A percentile compares a stretch with the other conserved stretches of the same genome.
These are phyloP conservation scores for Colletotrichum tofieldiae DNA, from an alignment of 2,329 filamentous ascomycete genomes.

Conservation along the genomic window DNA sequence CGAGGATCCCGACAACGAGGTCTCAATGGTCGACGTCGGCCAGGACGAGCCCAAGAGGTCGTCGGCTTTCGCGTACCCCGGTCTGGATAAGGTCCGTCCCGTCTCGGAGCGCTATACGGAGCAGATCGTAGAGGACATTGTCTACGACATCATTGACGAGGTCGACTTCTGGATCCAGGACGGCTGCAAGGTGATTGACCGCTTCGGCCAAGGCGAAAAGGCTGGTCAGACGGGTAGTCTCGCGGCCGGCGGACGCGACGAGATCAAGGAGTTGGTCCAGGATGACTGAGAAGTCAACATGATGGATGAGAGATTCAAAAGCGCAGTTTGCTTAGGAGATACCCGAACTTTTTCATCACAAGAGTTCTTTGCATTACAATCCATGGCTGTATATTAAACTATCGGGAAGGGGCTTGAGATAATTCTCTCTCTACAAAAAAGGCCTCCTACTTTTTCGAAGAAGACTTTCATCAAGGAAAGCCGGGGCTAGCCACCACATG, in stretches of 20 bases:
- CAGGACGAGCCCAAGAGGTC: constrained; percentile 15
- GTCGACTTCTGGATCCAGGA: constrained; percentile 90
- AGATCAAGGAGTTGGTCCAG: constrained; percentile 77
- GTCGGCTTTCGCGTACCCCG: constrained; percentile 16
- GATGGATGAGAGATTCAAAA: neutral
- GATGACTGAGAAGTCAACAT: constrained; percentile 63
- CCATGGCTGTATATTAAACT: constrained; percentile 29
- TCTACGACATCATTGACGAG: constrained; percentile 95
- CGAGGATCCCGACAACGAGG: constrained; percentile 61
- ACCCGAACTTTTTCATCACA: constrained; percentile 23
- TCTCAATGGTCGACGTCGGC: constrained; percentile 60
- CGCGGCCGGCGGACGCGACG: constrained; percentile 63
- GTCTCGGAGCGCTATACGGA: constrained; percentile 88
- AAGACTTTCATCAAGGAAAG: neutral
- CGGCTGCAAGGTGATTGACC: constrained; percentile 65
- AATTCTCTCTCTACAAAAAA: neutral
- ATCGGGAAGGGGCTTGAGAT: neutral
- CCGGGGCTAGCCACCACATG: neutral
- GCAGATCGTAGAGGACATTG: constrained; percentile 93
- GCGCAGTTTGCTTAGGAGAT: constrained; percentile 35
- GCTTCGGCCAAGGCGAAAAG: constrained; percentile 56
- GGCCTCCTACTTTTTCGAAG: neutral
- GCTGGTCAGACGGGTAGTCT: constrained; percentile 58
- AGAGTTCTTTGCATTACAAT: constrained; percentile 20
- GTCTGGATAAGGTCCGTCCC: constrained; percentile 64